Evolutionary conservation across 257 asterid genomes (phyloP).

Genomic region (Solanum sparsipilum): DNA sequence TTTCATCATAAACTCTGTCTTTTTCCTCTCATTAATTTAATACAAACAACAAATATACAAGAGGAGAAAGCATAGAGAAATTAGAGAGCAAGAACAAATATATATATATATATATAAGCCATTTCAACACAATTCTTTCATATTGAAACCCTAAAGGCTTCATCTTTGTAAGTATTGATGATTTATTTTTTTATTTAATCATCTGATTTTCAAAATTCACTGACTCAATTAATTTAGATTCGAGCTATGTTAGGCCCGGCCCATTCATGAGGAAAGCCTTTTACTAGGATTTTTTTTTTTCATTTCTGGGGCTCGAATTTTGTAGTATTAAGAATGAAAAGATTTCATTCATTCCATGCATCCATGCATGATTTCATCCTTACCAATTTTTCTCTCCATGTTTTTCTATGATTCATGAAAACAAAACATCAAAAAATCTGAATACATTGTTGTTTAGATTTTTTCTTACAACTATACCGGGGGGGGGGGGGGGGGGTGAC

Average conservation of each 20-base stretch:
- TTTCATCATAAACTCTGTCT: background rate
- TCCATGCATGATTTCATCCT: background rate
- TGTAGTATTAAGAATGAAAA: background rate
- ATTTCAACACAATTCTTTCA: background rate
- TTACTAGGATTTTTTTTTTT: background rate
- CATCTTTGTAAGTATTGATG: background rate
- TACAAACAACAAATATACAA: background rate
- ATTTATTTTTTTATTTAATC: background rate
- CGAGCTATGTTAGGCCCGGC: background rate
- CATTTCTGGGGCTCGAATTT: background rate
- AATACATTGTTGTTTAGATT: background rate
- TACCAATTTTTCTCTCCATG: background rate
- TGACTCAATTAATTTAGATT: background rate
- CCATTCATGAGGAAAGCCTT: background rate
- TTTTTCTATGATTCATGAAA: background rate
- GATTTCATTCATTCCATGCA: background rate
- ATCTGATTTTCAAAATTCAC: background rate
- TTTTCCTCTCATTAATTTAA: background rate
- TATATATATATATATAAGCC: too few relatives aligned
- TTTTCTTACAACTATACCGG: background rate
- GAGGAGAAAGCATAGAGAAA: background rate
- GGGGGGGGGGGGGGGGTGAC: too few relatives aligned
- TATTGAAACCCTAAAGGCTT: background rate
- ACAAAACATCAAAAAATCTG: background rate
- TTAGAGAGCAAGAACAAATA: background rate